Conservation (phyloP, 1,284 basidiomycete genomes). For the Gastroboletus turbinatus region DNA sequence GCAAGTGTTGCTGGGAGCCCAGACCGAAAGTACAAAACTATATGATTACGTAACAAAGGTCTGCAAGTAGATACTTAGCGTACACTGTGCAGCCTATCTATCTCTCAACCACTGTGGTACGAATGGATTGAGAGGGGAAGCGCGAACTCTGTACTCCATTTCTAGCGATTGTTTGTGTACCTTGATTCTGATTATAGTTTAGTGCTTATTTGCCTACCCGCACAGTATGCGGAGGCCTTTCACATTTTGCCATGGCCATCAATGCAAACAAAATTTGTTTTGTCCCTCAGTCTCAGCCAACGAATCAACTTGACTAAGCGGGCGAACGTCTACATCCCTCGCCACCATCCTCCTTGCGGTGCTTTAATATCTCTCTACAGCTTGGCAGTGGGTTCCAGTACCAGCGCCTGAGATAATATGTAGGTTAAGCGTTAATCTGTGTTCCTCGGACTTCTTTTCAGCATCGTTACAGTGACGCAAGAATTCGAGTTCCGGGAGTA, state of each 20-base stretch:
- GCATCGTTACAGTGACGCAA: not conserved
- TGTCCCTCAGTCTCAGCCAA: not conserved
- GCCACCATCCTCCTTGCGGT: not conserved
- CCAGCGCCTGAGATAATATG: constrained; percentile 8
- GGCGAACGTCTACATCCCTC: not conserved
- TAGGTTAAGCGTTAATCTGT: not conserved
- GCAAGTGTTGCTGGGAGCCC: not conserved
- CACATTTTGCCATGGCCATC: not conserved
- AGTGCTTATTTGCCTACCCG: not conserved
- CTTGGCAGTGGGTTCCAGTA: constrained; percentile 30
- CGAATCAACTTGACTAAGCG: not conserved
- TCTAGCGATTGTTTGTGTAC: not conserved
- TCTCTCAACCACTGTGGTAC: not conserved
- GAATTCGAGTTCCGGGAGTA: not conserved
- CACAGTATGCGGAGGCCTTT: constrained; percentile 1
- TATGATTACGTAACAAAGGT: constrained; percentile 15
- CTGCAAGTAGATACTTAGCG: not conserved
- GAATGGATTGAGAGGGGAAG: not conserved
- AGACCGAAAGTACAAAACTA: not conserved
- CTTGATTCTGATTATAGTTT: not conserved
- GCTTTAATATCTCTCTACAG: constrained; percentile 22
- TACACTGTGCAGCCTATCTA: too few species aligned
- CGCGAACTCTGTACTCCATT: not conserved
- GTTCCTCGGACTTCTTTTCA: not conserved
- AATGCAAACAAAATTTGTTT: not conserved